Percentiles rank a stretch among this genome's conserved stretches.
Conservation (phyloP, 805 yeast genomes). For the Starmerella potacharoeniae region DNA sequence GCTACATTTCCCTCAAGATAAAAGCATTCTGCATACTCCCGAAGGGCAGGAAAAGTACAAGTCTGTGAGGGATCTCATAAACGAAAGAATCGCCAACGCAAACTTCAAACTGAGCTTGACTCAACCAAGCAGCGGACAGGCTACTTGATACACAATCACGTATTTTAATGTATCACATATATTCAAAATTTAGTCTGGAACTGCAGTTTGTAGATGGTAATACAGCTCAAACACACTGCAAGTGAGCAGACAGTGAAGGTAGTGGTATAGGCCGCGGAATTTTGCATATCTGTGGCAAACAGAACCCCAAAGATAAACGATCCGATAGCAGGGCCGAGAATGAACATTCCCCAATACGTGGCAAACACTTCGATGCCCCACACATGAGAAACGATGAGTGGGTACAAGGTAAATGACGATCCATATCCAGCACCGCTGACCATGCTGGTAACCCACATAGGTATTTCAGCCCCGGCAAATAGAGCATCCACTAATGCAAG, state of each 20-base stretch:
- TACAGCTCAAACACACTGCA: slow-evolving; percentile 9
- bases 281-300: slow-evolving; percentile 56
- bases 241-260: slow-evolving; percentile 15
- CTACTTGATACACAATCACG: background rate
- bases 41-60: background rate
- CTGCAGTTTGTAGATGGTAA: slow-evolving; percentile 7
- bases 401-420: slow-evolving; percentile 72
- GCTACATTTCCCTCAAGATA: slow-evolving; percentile 2
- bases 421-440: slow-evolving; percentile 68
- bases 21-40: background rate
- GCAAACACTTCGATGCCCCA: slow-evolving; percentile 89
- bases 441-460: slow-evolving; percentile 30
- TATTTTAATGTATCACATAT: background rate
- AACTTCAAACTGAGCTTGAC: background rate
- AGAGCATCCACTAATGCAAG: slow-evolving; percentile 23
- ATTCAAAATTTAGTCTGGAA: slow-evolving; percentile 1
- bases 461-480: slow-evolving; percentile 30
- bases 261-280: slow-evolving; percentile 1
- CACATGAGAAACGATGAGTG: slow-evolving; percentile 67
- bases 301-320: slow-evolving; percentile 54
- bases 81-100: background rate
- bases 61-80: background rate
- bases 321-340: slow-evolving; percentile 82
- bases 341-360: slow-evolving; percentile 83
- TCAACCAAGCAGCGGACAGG: background rate